These are phyloP conservation scores for Lecanicillium sp. DNA, from an alignment of 2,329 filamentous ascomycete species.

Conservation along the genomic window DNA sequence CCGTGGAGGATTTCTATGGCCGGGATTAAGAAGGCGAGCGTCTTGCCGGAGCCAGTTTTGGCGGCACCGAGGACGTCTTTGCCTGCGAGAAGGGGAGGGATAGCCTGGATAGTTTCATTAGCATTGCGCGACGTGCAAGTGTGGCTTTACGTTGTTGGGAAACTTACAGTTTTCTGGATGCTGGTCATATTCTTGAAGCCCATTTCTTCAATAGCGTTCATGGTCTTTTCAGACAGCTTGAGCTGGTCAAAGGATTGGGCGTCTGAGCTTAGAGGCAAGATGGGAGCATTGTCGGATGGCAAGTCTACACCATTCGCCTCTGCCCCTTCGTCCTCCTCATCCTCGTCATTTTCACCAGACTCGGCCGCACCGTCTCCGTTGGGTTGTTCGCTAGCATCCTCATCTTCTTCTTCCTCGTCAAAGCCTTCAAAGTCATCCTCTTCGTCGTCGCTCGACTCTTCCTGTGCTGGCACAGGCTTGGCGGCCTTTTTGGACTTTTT, in stretches of 20 bases:
- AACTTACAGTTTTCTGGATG: conserved; percentile 62
- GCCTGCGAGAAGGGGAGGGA: conserved; percentile 81
- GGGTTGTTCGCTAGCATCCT: conserved; percentile 20
- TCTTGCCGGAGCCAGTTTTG: conserved; percentile 95
- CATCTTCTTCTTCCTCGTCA: conserved; percentile 15
- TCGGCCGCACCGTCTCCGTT: conserved; percentile 16
- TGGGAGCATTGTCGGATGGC: conserved; percentile 30
- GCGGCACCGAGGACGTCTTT: conserved; percentile 90
- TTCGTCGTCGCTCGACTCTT: conserved; percentile 18
- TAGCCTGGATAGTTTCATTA: conserved; percentile 40
- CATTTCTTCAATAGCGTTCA: conserved; percentile 84
- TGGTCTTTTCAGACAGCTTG: conserved; percentile 78
- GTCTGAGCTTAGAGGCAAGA: conserved; percentile 49
- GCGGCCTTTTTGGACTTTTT: conserved; percentile 36
- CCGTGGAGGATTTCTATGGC: conserved; percentile 88
- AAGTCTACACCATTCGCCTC: conserved; percentile 22
- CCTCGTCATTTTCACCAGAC: conserved; percentile 16
- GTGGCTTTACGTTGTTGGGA: not conserved
- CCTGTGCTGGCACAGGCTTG: conserved; percentile 18
- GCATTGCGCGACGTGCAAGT: not conserved
- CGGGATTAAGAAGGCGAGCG: conserved; percentile 86
- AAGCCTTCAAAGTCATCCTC: conserved; percentile 21
- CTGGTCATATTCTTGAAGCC: conserved; percentile 93
- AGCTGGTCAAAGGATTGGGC: conserved; percentile 71
- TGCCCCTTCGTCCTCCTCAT: conserved; percentile 23